Percentiles rank a stretch among this genome's conserved stretches.
phyloP scores from a whole-genome alignment of 176 grass and related monocot species.

The Phragmites australis region DNA sequence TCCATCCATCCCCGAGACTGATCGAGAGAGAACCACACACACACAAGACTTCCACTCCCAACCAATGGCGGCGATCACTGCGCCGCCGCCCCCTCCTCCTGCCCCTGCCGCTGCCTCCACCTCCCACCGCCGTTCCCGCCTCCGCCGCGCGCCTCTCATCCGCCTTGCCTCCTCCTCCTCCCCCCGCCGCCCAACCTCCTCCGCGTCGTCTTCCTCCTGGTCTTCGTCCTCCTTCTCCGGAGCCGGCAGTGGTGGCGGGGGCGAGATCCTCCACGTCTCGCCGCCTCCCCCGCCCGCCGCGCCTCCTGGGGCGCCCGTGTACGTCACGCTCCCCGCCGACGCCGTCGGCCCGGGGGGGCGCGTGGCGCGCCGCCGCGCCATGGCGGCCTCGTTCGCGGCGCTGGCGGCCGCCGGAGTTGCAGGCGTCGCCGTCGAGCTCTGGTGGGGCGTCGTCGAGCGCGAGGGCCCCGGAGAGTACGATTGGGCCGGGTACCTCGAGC shows the following conservation, averaged over 20 bases:
- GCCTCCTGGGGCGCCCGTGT: constrained; percentile 41
- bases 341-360: constrained; percentile 52
- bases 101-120: neutral
- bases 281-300: constrained; percentile 37
- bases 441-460: constrained; percentile 79
- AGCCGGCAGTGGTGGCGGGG: constrained; percentile 31
- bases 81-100: constrained; percentile 35
- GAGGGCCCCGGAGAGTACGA: constrained; percentile 56
- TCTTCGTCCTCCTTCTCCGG: constrained; percentile 18
- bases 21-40: neutral
- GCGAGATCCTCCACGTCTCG: constrained; percentile 55
- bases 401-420: constrained; percentile 61
- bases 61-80: constrained; percentile 62
- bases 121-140: constrained; percentile 3
- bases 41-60: neutral
- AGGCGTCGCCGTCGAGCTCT: constrained; percentile 61
- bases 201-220: constrained; percentile 13
- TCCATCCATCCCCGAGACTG: too few species aligned
- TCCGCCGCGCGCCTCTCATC: constrained; percentile 19
- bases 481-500: constrained; percentile 65
- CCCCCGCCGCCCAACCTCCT: constrained; percentile 31
- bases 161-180: constrained; percentile 14
- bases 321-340: constrained; percentile 67
- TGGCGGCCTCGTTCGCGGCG: constrained; percentile 64
- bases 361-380: constrained; percentile 55